Percentiles rank a stretch among this genome's conserved stretches.
These are phyloP conservation scores for Tulasnella sp. DNA, from an alignment of 768 basidiomycete species.

Conservation along the genomic window DNA sequence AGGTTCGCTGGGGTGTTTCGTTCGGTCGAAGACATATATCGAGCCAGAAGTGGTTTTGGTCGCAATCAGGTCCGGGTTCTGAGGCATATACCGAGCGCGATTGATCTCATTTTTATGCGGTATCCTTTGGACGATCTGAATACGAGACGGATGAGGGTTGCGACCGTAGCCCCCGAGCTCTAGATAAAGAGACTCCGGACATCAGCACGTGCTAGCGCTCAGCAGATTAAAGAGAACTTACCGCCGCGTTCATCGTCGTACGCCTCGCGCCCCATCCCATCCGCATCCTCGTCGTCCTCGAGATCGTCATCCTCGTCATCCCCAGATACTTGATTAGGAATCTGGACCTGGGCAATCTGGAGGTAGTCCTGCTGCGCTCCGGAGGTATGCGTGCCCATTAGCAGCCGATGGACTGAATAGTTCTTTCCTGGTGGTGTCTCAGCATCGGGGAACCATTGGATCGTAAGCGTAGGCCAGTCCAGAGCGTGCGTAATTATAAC, in stretches of 20 bases:
- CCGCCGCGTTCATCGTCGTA: slow-evolving; percentile 89
- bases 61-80: slow-evolving; percentile 94
- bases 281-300: slow-evolving; percentile 67
- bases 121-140: slow-evolving; percentile 89
- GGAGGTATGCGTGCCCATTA: slow-evolving; percentile 97
- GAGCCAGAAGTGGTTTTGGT: slow-evolving; percentile 90
- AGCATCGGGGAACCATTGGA: slow-evolving; percentile 98
- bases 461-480: slow-evolving; percentile 96
- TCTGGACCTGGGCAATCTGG: slow-evolving; percentile 90
- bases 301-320: slow-evolving; percentile 56
- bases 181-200: slow-evolving; percentile 26
- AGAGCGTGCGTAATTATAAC: slow-evolving; percentile 95
- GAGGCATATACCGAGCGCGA: slow-evolving; percentile 97
- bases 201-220: background rate
- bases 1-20: slow-evolving; percentile 92
- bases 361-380: slow-evolving; percentile 91
- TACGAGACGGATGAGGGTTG: slow-evolving; percentile 76
- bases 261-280: slow-evolving; percentile 70
- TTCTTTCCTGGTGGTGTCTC: slow-evolving; percentile 89
- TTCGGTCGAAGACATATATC: slow-evolving; percentile 92
- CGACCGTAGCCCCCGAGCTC: slow-evolving; percentile 86
- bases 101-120: slow-evolving; percentile 96
- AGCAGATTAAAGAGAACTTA: slow-evolving; percentile 26
- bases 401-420: slow-evolving; percentile 90
- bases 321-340: slow-evolving; percentile 64